Evolutionary conservation across 805 yeast genomes (phyloP).

Genomic region (Hanseniaspora vineae): DNA sequence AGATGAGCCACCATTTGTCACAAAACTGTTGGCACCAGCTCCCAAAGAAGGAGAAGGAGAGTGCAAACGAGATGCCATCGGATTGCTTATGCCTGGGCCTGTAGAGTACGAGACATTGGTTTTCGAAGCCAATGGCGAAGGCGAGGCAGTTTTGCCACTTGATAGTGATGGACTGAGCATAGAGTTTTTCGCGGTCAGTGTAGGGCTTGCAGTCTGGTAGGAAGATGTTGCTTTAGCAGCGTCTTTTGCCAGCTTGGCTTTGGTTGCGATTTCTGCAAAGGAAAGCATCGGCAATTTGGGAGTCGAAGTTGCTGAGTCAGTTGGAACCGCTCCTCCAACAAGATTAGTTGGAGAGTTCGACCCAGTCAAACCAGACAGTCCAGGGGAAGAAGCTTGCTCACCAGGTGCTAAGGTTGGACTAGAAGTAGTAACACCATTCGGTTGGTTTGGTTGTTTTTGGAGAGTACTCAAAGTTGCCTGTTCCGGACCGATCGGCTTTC

Average conservation of each 20-base stretch:
- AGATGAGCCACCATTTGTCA: background rate
- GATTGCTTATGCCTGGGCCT: background rate
- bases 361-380: too few relatives aligned
- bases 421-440: background rate
- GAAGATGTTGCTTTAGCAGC: background rate
- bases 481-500: conserved; percentile 8
- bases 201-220: background rate
- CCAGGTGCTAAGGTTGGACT: background rate
- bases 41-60: background rate
- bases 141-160: too few relatives aligned
- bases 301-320: background rate
- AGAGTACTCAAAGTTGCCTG: conserved; percentile 1
- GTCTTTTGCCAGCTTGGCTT: background rate
- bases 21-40: background rate
- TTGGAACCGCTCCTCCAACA: too few relatives aligned
- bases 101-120: too few relatives aligned
- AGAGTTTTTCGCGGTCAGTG: background rate
- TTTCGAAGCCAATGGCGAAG: too few relatives aligned
- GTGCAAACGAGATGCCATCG: background rate
- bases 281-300: background rate
- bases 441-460: background rate
- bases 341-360: too few relatives aligned
- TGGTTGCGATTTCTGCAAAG: background rate
- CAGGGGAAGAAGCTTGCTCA: too few relatives aligned
- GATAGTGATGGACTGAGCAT: too few relatives aligned